Conservation (phyloP, 768 basidiomycete species). For the Tephrocybe rancida region DNA sequence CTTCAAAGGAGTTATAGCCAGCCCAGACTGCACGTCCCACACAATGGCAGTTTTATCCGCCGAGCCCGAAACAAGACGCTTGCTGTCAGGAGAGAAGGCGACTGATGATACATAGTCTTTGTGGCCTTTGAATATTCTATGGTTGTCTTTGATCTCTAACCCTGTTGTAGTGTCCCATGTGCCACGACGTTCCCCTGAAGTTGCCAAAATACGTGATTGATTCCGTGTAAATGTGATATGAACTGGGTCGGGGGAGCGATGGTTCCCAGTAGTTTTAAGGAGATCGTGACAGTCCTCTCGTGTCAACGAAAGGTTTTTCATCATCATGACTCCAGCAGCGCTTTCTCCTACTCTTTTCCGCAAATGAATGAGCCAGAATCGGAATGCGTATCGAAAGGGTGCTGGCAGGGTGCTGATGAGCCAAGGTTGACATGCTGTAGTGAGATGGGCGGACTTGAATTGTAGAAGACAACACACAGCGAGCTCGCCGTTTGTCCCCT, state of each 20-base stretch:
- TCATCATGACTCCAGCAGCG: not conserved
- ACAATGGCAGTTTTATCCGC: not conserved
- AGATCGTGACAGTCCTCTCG: not conserved
- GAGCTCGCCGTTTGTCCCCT: not conserved
- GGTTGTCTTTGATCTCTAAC: not conserved
- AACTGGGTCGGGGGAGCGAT: not conserved
- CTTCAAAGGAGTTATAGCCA: not conserved
- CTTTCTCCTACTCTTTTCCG: not conserved
- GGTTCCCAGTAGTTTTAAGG: not conserved
- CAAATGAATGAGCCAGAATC: constrained; percentile 5
- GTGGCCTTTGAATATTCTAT: constrained; percentile 3
- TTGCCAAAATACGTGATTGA: not conserved
- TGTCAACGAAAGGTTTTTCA: not conserved
- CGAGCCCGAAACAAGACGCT: constrained; percentile 3
- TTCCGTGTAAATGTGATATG: not conserved
- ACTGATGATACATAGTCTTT: constrained; percentile 3
- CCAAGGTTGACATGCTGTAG: not conserved
- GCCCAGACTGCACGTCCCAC: not conserved
- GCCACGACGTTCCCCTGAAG: not conserved
- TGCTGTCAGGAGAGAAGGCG: constrained; percentile 7
- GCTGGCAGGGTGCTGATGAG: not conserved
- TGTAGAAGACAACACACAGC: not conserved
- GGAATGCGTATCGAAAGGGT: constrained; percentile 1
- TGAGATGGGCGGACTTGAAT: not conserved
- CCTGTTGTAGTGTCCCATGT: not conserved